Evolutionary conservation across 306 rosid species (phyloP), one percentile per base, ranked within the genome.

Genomic region (Ziziphus jujuba): DNA sequence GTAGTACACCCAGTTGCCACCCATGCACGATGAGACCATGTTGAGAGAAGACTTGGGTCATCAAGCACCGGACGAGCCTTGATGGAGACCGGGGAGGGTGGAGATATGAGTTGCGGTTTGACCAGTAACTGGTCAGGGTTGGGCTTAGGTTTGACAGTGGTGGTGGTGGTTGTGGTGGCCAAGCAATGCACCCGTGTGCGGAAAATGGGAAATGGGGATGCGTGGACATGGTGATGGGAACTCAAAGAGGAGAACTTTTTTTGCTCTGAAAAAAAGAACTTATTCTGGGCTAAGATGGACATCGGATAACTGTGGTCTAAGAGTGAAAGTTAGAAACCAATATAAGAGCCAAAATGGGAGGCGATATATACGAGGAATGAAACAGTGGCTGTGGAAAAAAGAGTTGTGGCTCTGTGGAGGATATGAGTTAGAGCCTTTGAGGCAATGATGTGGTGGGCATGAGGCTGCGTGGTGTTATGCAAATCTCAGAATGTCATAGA

Each of bases 11-110:
- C 90, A 51, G 81, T 54, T 4, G 75, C 85, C 15, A 93, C 86
- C 97, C 98, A 93, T n/a, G 89, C 88, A 17, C 96, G 85, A 44
- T 93, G 95, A 43, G 81, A 59, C 97, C 95, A 86, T 5, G 91
- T 88, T 44, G 97, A 93, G 63, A n/a, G 66, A 65, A 88, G 77
- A 73, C 81, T 67, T 0, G 80, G 80, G 68, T 86, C 97, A 54
- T 82, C 67, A 14, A 53, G 70, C 36, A 31, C 16, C 5, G 90
- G 84, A 12, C 70, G 80, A 44, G 34, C 6, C 11, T 35, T 24
- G 4, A 21, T 17, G 0, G 64, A 67, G 50, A 69, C 77, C 33
- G 28, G 60, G 8, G 36, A 11, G 0, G 73, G 70, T 5, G 55
- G 61, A 0, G 57, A 23, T 5, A 48, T 56, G 12, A 70, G 63